Evolutionary conservation across 176 grass and related monocot genomes (phyloP).

Genomic region (Oryza rufipogon): DNA sequence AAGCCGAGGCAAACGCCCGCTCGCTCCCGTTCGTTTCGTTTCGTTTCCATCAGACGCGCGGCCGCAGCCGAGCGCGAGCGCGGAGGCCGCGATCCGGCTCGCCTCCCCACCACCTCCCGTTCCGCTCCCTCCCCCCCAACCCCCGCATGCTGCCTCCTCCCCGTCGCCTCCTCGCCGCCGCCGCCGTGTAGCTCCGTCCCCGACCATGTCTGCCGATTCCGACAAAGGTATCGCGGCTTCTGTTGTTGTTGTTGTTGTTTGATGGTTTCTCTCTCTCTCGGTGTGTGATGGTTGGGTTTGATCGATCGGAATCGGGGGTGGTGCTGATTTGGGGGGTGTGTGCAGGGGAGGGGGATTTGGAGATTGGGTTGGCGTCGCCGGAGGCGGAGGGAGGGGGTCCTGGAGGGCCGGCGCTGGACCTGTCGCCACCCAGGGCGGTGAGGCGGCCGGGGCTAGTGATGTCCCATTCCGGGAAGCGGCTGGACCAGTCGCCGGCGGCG

Average conservation of each 20-base stretch:
- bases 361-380: conserved; percentile 51
- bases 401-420: conserved; percentile 30
- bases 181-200: conserved; percentile 17
- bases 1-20: neutral
- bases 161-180: conserved; percentile 16
- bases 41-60: neutral
- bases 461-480: conserved; percentile 63
- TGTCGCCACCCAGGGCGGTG: conserved; percentile 32
- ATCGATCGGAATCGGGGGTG: neutral
- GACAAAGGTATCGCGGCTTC: conserved; percentile 32
- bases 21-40: neutral
- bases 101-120: conserved; percentile 30
- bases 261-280: neutral
- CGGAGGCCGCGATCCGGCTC: neutral
- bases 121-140: neutral
- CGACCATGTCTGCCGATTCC: conserved; percentile 53
- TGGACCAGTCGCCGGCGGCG: conserved; percentile 51
- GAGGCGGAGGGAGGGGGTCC: neutral
- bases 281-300: neutral
- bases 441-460: conserved; percentile 49
- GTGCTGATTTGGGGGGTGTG: neutral
- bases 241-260: neutral
- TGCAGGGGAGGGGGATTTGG: conserved; percentile 52
- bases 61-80: neutral
- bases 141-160: conserved; percentile 43